These are phyloP conservation scores for Haematococcus lacustris DNA, from an alignment of 139 green algal genomes.

Conservation along the genomic window DNA sequence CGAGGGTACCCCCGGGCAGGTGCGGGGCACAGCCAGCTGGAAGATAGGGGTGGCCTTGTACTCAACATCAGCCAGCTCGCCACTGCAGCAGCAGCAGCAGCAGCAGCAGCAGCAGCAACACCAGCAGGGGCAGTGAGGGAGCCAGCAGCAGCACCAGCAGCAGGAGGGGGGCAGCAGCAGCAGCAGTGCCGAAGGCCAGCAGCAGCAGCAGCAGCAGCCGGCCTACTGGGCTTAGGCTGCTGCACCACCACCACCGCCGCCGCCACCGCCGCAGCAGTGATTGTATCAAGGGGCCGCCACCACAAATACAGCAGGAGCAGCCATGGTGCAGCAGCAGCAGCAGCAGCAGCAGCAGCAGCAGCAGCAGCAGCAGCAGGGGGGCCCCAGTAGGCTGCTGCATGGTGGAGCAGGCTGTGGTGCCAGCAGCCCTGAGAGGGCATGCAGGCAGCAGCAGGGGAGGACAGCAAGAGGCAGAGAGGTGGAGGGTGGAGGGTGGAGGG, in stretches of 20 bases:
- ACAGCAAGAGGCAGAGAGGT: not conserved
- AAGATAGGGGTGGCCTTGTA: slow-evolving; percentile 73
- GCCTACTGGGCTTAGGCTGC: not conserved
- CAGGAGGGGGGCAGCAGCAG: not conserved
- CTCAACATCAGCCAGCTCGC: slow-evolving; percentile 58
- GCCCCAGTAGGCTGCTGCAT: not conserved
- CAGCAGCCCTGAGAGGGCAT: not conserved
- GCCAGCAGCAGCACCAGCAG: not conserved
- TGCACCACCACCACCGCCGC: too few species aligned
- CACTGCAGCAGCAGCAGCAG: slow-evolving; percentile 15
- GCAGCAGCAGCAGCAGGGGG: too few species aligned
- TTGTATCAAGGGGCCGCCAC: not conserved
- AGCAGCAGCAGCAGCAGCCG: not conserved
- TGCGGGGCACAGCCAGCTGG: slow-evolving; percentile 55
- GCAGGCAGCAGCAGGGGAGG: not conserved
- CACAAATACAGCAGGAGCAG: not conserved
- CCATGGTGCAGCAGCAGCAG: not conserved
- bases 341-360: not conserved
- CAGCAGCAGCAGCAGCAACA: not conserved
- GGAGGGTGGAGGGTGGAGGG: slow-evolving; percentile 37
- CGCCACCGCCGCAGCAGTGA: not conserved
- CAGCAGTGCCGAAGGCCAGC: not conserved
- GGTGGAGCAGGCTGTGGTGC: not conserved
- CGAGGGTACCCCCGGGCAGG: slow-evolving; percentile 51
- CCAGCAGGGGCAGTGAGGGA: not conserved